phyloP scores from a whole-genome alignment of 768 basidiomycete genomes.

The Lyophyllum shimeji region DNA sequence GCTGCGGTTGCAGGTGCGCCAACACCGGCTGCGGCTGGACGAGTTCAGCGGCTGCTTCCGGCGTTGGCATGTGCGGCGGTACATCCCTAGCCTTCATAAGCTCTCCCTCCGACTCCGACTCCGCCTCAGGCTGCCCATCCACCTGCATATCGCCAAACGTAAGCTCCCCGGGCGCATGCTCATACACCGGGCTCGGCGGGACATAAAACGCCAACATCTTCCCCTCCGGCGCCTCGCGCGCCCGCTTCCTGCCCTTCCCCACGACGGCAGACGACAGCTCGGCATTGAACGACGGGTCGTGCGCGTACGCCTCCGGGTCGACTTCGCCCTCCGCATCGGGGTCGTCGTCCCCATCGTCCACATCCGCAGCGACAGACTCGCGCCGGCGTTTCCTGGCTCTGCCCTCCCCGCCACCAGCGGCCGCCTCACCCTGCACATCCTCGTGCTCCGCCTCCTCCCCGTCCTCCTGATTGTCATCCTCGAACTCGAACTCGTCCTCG shows the following conservation, averaged over 20 bases:
- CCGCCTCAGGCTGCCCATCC: not conserved
- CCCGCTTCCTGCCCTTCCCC: not conserved
- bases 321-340: slow-evolving; percentile 33
- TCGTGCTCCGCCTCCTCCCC: not conserved
- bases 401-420: not conserved
- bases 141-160: not conserved
- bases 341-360: slow-evolving; percentile 17
- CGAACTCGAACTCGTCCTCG: not conserved
- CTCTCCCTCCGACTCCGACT: too few species aligned
- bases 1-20: not conserved
- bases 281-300: slow-evolving; percentile 37
- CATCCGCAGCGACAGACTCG: not conserved
- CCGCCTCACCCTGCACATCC: too few species aligned
- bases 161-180: not conserved
- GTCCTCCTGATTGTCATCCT: too few species aligned
- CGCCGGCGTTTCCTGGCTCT: not conserved
- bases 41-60: not conserved
- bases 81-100: too few species aligned
- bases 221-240: slow-evolving; percentile 3
- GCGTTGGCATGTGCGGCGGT: not conserved
- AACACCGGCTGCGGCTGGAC: too few species aligned
- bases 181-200: slow-evolving; percentile 15
- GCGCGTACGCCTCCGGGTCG: slow-evolving; percentile 30
- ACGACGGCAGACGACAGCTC: slow-evolving; percentile 30
- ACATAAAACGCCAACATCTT: slow-evolving; percentile 29